Evolutionary conservation across 805 yeast species (phyloP).

Genomic region (Kodamaea leandrae): DNA sequence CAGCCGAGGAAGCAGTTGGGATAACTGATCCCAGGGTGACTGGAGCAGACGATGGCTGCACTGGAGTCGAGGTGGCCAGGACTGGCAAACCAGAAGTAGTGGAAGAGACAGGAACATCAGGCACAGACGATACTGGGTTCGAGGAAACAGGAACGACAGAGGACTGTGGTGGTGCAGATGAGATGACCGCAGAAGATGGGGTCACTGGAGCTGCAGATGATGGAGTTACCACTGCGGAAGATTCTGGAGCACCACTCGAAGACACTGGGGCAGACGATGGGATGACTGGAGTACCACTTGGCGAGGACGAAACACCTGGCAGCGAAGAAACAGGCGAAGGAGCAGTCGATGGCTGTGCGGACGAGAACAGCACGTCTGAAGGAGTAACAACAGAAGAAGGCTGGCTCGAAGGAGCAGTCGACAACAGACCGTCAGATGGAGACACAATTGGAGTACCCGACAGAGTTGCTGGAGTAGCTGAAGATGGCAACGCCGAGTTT

Average conservation of each 20-base stretch:
- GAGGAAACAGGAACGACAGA: background rate
- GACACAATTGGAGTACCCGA: conserved; percentile 3
- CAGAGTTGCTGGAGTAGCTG: conserved; percentile 7
- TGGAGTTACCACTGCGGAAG: background rate
- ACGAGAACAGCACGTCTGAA: background rate
- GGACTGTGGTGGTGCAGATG: background rate
- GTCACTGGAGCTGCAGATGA: conserved; percentile 1
- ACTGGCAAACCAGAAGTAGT: too few species aligned
- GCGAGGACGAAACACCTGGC: background rate
- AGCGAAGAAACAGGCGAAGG: conserved; percentile 1
- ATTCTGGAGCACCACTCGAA: background rate
- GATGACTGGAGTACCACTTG: background rate
- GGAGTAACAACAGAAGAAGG: conserved; percentile 4
- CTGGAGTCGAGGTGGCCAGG: background rate
- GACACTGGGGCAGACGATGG: background rate
- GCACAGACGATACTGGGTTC: too few species aligned
- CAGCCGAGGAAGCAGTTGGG: background rate
- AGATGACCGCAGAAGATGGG: background rate
- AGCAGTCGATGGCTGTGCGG: background rate
- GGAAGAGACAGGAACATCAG: too few species aligned
- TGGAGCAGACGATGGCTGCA: conserved; percentile 4
- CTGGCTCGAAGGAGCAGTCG: background rate
- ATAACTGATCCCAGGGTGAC: background rate
- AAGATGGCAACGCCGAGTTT: conserved; percentile 4
- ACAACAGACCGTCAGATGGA: background rate